A percentile compares a stretch with the other conserved stretches of the same genome.
phyloP scores from a whole-genome alignment of 768 basidiomycete species.

The Tricholoma sp. region DNA sequence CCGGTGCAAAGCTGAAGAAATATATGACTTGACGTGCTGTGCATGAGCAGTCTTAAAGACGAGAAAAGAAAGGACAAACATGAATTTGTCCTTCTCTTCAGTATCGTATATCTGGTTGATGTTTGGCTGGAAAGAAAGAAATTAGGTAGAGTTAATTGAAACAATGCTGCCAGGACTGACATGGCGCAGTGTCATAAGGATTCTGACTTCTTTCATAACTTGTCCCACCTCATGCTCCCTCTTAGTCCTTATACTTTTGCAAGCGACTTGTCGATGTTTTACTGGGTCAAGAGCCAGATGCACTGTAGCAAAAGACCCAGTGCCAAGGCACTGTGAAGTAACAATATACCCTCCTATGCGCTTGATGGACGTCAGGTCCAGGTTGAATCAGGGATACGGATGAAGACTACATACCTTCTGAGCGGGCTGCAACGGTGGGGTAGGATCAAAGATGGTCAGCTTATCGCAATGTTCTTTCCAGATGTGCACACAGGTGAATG shows the following conservation, averaged over 20 bases:
- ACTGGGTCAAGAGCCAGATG: constrained; percentile 67
- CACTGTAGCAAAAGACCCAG: constrained; percentile 78
- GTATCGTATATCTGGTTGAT: constrained; percentile 76
- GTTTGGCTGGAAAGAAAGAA: constrained; percentile 52
- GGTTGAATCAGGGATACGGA: neutral
- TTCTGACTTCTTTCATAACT: constrained; percentile 75
- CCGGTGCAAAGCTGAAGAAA: constrained; percentile 84
- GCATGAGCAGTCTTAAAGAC: neutral
- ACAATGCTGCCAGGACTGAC: constrained; percentile 32
- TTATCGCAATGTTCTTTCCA: constrained; percentile 51
- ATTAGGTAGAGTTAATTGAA: neutral
- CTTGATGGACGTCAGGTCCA: constrained; percentile 26
- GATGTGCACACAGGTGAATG: constrained; percentile 60
- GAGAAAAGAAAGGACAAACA: constrained; percentile 32
- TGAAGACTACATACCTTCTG: constrained; percentile 39
- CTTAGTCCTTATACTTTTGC: constrained; percentile 72
- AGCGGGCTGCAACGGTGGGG: constrained; percentile 46
- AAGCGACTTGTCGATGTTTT: constrained; percentile 70
- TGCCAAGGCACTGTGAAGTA: constrained; percentile 76
- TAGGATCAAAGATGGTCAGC: constrained; percentile 54
- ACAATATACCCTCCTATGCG: constrained; percentile 62
- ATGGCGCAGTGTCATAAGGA: constrained; percentile 66
- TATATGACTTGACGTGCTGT: constrained; percentile 50
- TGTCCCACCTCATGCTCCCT: constrained; percentile 52
- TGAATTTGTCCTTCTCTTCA: constrained; percentile 54